Evolutionary conservation across 331 rosid genomes (phyloP).

Genomic region (Rhamnella rubrinervis): DNA sequence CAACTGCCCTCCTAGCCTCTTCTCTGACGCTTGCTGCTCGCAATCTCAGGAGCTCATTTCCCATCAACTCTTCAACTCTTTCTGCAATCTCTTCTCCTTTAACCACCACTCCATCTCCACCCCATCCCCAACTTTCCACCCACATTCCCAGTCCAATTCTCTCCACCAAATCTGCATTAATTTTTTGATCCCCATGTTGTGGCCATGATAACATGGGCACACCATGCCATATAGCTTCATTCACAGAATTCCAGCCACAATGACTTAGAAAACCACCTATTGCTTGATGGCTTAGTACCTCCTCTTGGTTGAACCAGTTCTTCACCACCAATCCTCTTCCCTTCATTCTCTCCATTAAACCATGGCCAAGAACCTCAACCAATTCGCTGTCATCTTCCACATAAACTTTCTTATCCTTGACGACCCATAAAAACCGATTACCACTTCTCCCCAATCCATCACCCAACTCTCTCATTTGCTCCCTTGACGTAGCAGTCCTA

Average conservation of each 20-base stretch:
- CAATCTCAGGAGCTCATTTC: constrained; percentile 5
- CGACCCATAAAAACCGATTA: constrained; percentile 40
- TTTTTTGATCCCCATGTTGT: constrained; percentile 29
- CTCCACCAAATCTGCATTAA: constrained; percentile 26
- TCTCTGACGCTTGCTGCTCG: constrained; percentile 1
- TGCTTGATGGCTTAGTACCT: constrained; percentile 23
- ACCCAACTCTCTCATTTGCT: constrained; percentile 32
- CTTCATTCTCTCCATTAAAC: constrained; percentile 16
- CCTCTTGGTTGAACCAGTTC: constrained; percentile 28
- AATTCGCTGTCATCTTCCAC: constrained; percentile 9
- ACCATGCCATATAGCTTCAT: constrained; percentile 29
- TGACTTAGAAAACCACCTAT: constrained; percentile 23
- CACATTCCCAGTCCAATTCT: constrained; percentile 20
- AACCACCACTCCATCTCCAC: constrained; percentile 12
- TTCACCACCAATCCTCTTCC: constrained; percentile 18
- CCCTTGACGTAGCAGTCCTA: constrained; percentile 31
- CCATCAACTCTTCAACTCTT: constrained; percentile 12
- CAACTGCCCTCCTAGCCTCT: constrained; percentile 19
- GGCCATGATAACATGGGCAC: constrained; percentile 26
- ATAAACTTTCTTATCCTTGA: constrained; percentile 42
- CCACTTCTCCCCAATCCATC: constrained; percentile 33
- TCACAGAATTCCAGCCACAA: constrained; percentile 30
- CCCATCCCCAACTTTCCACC: constrained; percentile 27
- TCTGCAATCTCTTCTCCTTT: constrained; percentile 19
- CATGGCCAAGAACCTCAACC: constrained; percentile 12